Evolutionary conservation across 2,329 filamentous ascomycete genomes (phyloP).

Genomic region (Teratosphaeria pseudoeucalypti): DNA sequence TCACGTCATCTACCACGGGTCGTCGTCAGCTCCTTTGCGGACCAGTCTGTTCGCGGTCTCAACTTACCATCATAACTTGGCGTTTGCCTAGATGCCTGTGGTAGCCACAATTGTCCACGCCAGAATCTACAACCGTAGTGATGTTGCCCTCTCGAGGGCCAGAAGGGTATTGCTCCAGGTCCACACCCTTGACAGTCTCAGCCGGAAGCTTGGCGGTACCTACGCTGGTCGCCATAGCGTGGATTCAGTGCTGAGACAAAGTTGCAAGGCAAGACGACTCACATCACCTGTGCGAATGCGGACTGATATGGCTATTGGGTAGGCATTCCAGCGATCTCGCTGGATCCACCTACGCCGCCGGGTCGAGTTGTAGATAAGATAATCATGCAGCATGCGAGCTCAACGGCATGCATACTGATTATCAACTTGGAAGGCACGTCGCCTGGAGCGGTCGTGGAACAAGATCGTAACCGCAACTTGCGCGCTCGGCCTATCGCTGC

Average conservation of each 20-base stretch:
- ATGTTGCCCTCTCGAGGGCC: not conserved
- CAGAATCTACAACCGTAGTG: conserved; percentile 1
- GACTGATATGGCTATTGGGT: not conserved
- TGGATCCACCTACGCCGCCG: not conserved
- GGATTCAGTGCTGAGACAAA: not conserved
- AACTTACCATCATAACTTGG: conserved; percentile 31
- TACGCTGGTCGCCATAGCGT: not conserved
- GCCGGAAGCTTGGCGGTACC: not conserved
- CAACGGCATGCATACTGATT: not conserved
- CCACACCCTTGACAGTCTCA: not conserved
- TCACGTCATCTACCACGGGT: not conserved
- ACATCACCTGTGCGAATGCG: not conserved
- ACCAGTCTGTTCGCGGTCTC: too few species aligned
- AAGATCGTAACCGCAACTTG: not conserved
- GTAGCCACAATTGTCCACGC: conserved; percentile 19
- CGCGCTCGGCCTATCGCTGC: not conserved
- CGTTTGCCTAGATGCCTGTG: conserved; percentile 23
- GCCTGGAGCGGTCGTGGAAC: too few species aligned
- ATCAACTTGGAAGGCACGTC: not conserved
- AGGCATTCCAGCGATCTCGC: not conserved
- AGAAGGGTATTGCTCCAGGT: not conserved
- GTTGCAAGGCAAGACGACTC: not conserved
- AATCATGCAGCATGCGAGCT: not conserved
- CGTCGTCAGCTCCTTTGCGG: not conserved
- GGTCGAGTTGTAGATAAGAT: not conserved